Evolutionary conservation across 352 stramenopile genomes (phyloP), one percentile per base, ranked within the genome.

Genomic region (Globisporangium ultimum): DNA sequence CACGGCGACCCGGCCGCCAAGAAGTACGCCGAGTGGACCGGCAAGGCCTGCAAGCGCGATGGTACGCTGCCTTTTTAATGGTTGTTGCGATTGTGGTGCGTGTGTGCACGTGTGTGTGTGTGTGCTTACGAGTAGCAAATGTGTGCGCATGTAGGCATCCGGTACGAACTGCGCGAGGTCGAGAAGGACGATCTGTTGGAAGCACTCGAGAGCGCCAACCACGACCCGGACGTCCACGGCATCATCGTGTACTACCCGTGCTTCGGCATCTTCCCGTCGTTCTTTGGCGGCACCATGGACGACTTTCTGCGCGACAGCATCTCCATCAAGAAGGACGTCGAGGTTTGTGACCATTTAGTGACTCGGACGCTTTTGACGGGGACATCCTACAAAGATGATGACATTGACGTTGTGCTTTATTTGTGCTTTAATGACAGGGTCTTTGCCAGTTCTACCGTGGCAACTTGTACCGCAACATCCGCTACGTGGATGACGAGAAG

Each of bases 201-300:
- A n/a, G 92, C 90, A 14, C 74, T 99, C 13, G 80, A 97, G 53
- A 83, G 94, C 58, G 93, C 92, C 55, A 99, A 99, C 75, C 85
- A 78, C 42, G 89, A 97, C 72, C 80, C 89, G 17, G 80, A 95
- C n/a, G 96, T 98, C 50, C 91, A 98, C 76, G 95, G 97, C 41
- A 98, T 99, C 62, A 96, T 99, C 55, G 91, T 99, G 17, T 99
- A 99, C 78, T 99, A 99, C 78, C 97, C 97, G 49, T 98, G 98
- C 76, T 99, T 99, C 64, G 97, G 96, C 43, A 68, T 91, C 46
- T 96, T 98, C 62, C 95, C 97, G 61, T 98, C 86, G 46, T 99
- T 98, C 71, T 98, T 87, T 58, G 97, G 97, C 28, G 94, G 92
- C 48, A 92, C 84, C 56, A 98, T 99, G 84, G 96, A 99, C 81